phyloP scores from a whole-genome alignment of 805 yeast genomes.

The Yamadazyma insecticola region DNA sequence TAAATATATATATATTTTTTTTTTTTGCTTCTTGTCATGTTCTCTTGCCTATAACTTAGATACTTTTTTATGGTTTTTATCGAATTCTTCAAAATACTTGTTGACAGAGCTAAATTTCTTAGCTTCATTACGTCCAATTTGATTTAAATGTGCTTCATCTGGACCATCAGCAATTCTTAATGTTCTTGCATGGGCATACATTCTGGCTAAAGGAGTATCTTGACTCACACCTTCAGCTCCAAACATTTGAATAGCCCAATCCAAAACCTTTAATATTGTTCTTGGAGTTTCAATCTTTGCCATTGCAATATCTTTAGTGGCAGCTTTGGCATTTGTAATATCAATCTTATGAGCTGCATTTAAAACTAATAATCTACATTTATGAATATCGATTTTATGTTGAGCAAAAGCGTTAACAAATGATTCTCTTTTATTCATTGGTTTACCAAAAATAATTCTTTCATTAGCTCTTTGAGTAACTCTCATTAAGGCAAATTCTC shows the following conservation, averaged over 20 bases:
- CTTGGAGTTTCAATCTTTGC: slow-evolving; percentile 61
- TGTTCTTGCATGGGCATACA: slow-evolving; percentile 50
- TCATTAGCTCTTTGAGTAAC: slow-evolving; percentile 48
- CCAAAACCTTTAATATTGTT: slow-evolving; percentile 46
- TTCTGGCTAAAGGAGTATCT: slow-evolving; percentile 53
- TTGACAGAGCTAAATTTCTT: slow-evolving; percentile 35
- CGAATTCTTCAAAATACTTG: slow-evolving; percentile 24
- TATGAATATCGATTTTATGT: slow-evolving; percentile 49
- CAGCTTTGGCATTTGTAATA: slow-evolving; percentile 47
- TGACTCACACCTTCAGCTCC: slow-evolving; percentile 65
- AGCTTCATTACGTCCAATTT: slow-evolving; percentile 47
- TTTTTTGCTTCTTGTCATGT: too few species aligned
- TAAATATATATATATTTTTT: too few species aligned
- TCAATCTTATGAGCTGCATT: slow-evolving; percentile 62
- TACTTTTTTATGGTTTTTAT: slow-evolving; percentile 15
- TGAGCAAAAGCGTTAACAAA: slow-evolving; percentile 48
- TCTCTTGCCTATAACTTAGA: slow-evolving; percentile 25
- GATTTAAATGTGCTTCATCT: slow-evolving; percentile 59
- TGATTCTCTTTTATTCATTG: slow-evolving; percentile 46
- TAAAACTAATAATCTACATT: slow-evolving; percentile 50
- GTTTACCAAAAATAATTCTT: slow-evolving; percentile 49
- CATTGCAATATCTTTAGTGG: slow-evolving; percentile 53
- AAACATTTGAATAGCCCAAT: slow-evolving; percentile 60
- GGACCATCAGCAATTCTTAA: slow-evolving; percentile 68
- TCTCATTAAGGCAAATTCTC: slow-evolving; percentile 48